Conservation (phyloP, 2,329 filamentous ascomycete genomes). For the Alternaria solani region DNA sequence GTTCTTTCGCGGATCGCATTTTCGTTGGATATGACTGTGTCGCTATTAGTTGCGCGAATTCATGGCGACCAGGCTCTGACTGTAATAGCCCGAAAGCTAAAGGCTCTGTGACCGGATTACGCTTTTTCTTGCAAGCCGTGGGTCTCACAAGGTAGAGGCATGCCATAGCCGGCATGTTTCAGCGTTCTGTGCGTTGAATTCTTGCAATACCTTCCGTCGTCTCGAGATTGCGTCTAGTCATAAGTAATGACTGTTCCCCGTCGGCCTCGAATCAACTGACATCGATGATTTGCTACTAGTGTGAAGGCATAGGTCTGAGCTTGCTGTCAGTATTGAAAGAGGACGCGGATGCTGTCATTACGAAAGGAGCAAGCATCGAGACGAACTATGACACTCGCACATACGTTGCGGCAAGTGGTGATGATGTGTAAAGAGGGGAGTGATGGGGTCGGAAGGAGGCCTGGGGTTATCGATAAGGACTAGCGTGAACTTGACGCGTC, state of each 20-base stretch:
- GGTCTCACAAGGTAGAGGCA: too few species aligned
- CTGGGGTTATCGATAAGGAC: constrained; percentile 5
- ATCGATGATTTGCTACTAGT: neutral
- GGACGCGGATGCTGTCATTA: neutral
- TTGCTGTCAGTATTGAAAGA: fast-evolving
- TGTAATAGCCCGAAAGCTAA: neutral
- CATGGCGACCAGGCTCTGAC: neutral
- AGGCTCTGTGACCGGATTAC: neutral
- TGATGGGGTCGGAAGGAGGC: too few species aligned
- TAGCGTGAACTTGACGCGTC: constrained; percentile 14
- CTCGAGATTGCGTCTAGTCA: neutral
- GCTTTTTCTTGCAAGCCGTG: neutral
- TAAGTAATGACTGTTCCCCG: too few species aligned
- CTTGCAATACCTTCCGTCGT: neutral
- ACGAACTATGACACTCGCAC: too few species aligned
- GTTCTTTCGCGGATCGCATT: neutral
- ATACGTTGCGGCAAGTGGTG: neutral
- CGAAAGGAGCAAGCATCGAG: too few species aligned
- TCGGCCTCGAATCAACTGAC: neutral
- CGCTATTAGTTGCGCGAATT: neutral
- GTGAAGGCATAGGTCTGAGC: neutral
- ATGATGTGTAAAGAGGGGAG: neutral
- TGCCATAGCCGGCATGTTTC: neutral
- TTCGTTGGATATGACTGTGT: neutral
- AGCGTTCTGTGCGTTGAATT: fast-evolving